These are phyloP conservation scores for Tetrapisispora iriomotensis DNA, from an alignment of 805 yeast genomes.

Conservation along the genomic window DNA sequence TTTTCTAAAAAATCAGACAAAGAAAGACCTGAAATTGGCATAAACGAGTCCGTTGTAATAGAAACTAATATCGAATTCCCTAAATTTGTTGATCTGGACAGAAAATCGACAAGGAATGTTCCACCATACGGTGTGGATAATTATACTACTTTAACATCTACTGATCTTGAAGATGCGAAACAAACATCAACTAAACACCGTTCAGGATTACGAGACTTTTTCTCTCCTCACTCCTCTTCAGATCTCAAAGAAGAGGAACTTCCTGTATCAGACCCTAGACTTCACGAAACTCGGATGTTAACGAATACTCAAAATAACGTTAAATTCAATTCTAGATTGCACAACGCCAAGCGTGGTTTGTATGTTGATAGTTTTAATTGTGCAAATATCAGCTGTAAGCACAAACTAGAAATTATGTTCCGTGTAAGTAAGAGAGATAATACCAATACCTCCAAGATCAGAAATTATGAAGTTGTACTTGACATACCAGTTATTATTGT, in stretches of 20 bases:
- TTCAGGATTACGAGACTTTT: slow-evolving; percentile 14
- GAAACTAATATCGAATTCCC: slow-evolving; percentile 27
- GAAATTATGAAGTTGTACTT: slow-evolving; percentile 71
- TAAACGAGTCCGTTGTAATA: slow-evolving; percentile 22
- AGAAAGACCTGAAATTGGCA: slow-evolving; percentile 23
- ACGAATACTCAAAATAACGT: slow-evolving; percentile 16
- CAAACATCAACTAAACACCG: slow-evolving; percentile 2
- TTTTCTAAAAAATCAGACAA: slow-evolving; percentile 13
- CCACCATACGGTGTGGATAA: slow-evolving; percentile 31
- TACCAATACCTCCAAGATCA: slow-evolving; percentile 37
- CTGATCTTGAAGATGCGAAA: slow-evolving; percentile 11
- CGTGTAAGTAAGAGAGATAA: slow-evolving; percentile 58
- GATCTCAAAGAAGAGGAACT: neutral
- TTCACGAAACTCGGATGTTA: slow-evolving; percentile 10
- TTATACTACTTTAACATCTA: slow-evolving; percentile 9
- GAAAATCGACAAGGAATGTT: slow-evolving; percentile 17
- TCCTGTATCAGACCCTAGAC: slow-evolving; percentile 4
- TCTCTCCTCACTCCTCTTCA: slow-evolving; percentile 1
- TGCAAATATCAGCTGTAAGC: slow-evolving; percentile 51
- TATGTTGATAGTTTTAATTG: slow-evolving; percentile 54
- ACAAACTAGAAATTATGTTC: slow-evolving; percentile 59
- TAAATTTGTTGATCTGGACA: slow-evolving; percentile 22
- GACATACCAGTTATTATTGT: slow-evolving; percentile 60
- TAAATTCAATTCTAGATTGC: slow-evolving; percentile 14
- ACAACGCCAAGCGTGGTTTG: slow-evolving; percentile 29